Evolutionary conservation across 208 protist genomes (phyloP), one percentile per base, ranked within the genome.

Genomic region (Balamuthia mandrillaris): DNA sequence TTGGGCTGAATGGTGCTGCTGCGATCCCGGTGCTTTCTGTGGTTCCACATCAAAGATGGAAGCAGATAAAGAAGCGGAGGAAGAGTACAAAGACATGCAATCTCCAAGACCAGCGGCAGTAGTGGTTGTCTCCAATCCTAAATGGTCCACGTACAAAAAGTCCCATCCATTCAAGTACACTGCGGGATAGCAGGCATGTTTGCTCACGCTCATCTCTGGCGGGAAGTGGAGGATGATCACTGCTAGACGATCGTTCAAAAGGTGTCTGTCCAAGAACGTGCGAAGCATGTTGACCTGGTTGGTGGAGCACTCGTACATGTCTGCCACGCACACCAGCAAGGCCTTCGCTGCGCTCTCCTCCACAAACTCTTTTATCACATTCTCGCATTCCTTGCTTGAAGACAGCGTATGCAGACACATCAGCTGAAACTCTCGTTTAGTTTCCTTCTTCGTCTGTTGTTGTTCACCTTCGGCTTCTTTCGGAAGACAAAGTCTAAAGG

Each of bases 81-180:
- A n/a, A n/a, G n/a, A n/a, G n/a, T n/a, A n/a, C n/a, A n/a, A n/a
- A n/a, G n/a, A n/a, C n/a, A n/a, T n/a, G n/a, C n/a, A n/a, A n/a
- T n/a, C n/a, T n/a, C n/a, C n/a, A n/a, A n/a, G n/a, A n/a, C n/a
- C n/a, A n/a, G n/a, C n/a, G n/a, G n/a, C n/a, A n/a, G n/a, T n/a
- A n/a, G 61, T 37, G n/a, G 61, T n/a, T n/a, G 61, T 72, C 29
- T 60, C 52, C 52, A 84, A 39, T 16, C 66, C 54, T 14, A 86
- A 29, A 6, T 35, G 85, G 31, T 86, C 81, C 1, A 86, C 61
- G 78, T 86, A 86, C 21, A 83, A 31, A 56, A 85, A 86, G 56
- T 86, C 78, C 81, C 81, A 86, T 33, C 41, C 3, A 3, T 86
- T 86, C 3, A 86, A 51, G 74, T 74, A 86, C 21, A 86, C 52